These are phyloP conservation scores for Cicer arietinum DNA, from an alignment of 306 rosid species.

Conservation along the genomic window DNA sequence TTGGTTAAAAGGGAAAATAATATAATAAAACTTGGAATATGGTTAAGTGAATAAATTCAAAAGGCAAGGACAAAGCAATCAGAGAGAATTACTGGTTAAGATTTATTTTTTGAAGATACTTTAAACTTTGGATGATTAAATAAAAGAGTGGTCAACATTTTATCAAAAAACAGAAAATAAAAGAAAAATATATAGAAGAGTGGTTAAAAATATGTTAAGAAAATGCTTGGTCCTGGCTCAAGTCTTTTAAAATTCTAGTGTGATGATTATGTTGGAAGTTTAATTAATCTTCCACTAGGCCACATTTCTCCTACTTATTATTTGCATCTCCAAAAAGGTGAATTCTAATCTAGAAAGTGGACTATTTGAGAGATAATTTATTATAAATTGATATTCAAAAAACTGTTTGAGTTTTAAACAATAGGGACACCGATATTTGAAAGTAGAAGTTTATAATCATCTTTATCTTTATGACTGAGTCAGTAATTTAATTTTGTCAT, in stretches of 20 bases:
- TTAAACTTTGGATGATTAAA: slow-evolving; percentile 13
- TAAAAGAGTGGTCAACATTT: slow-evolving; percentile 16
- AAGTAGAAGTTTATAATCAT: too few relatives aligned
- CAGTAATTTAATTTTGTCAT: too few relatives aligned
- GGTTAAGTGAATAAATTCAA: slow-evolving; percentile 1
- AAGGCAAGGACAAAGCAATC: slow-evolving; percentile 35
- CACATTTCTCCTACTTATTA: slow-evolving; percentile 1
- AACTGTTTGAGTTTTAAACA: too few relatives aligned
- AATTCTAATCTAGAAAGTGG: too few relatives aligned
- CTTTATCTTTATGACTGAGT: rapidly evolving
- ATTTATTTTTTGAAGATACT: neutral
- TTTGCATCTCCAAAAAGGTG: neutral
- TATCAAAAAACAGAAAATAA: neutral
- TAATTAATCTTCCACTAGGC: neutral
- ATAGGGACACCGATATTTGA: too few relatives aligned
- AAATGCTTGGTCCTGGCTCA: neutral
- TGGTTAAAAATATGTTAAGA: slow-evolving; percentile 21
- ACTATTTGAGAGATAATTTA: too few relatives aligned
- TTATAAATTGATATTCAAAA: too few relatives aligned
- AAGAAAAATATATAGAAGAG: neutral
- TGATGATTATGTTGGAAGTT: slow-evolving; percentile 10
- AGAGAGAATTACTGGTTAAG: slow-evolving; percentile 24
- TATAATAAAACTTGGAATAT: slow-evolving; percentile 14
- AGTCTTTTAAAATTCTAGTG: neutral
- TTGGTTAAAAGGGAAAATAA: slow-evolving; percentile 4